Evolutionary conservation across 2,329 filamentous ascomycete genomes (phyloP), one percentile per base, ranked within the genome.

Genomic region (Fusarium mundagurra): DNA sequence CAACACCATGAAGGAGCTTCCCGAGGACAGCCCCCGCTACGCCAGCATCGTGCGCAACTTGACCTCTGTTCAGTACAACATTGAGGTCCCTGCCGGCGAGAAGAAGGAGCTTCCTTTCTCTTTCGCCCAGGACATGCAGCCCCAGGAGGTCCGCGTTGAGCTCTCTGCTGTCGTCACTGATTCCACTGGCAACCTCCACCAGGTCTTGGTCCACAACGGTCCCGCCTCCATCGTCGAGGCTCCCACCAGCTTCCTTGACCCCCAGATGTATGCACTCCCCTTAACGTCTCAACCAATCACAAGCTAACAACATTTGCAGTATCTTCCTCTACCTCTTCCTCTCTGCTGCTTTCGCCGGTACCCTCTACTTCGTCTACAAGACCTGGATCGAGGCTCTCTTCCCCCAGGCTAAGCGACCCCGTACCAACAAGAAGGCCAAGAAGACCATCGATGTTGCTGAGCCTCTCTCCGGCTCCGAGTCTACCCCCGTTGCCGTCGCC

Each of bases 301-400:
- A 47, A 50, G 39, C 72, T 71, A 61, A 73, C 92, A 18, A 3
- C 7, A 2, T 24, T 7, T 16, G 20, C 63, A 98, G 96, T 82
- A 94, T 98, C 86, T 99, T 99, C 91, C 91, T 99, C 73, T 98
- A 98, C 88, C 88, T 98, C 82, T 92, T 98, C 87, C 93, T 99
- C 78, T 87, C 92, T 61, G 92, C 89, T 71, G 90, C 88, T 73
- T 97, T 97, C 82, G 91, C 85, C 75, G 95, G 93, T 72, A 94
- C 92, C 61, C 90, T 93, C 82, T 98, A 96, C 91, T 98, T 98
- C 85, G 94, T 98, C 86, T 99, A 99, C 90, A 96, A 93, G 87
- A 97, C 96, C 80, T 98, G 96, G 95, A 93, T 99, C 85, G 94
- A 95, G 80, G 92, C 95, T 20, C 93, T 99, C 82, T 98, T 98